Evolutionary conservation across 163 green algal genomes (phyloP), one percentile per base, ranked within the genome.

Genomic region (Scenedesmus sp.): DNA sequence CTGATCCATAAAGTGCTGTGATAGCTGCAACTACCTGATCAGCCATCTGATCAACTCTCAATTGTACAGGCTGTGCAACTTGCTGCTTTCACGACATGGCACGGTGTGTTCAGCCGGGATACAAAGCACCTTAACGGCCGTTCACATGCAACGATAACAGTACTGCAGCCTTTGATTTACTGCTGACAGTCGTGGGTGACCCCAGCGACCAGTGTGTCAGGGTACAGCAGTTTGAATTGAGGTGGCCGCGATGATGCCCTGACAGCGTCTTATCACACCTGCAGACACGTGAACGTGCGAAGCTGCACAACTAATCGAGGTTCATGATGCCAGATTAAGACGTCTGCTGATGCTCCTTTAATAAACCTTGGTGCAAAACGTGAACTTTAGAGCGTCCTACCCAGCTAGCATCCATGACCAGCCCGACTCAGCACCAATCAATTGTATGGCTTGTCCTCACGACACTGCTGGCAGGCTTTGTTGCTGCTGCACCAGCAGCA

Each of bases 1-100:
- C 89, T 67, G 95, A 89, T 56, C 98, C 93, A 91, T 98, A 98
- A 1, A 99, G 95, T 15, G 96, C 96, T 23, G 95, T 87, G 46
- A 98, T 93, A 16, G 97, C 97, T 59, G 95, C 88, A 13, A 95
- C n/a, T 18, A 97, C 86, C 87, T 97, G 94, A 15, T 92, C 91
- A 81, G 86, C 70, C 88, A 92, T 92, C 66, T 79, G 77, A 54
- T 66, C 8, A 52, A 70, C 23, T 12, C 57, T 57, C 57, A 7
- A n/a, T 23, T 23, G 57, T 13, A 77, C 57, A 74, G 23, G 10
- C 7, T 64, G 55, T 54, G 54, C 46, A 20, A 82, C 3, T 52
- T 79, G 70, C 70, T 79, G 70, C 70, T 46, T 52, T 79, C 70
- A 79, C 70, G 70, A 79, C 70, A 79, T 79, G 23, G 7, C 70